phyloP scores from a whole-genome alignment of 768 basidiomycete species.

The Hydnomerulius pinastri region DNA sequence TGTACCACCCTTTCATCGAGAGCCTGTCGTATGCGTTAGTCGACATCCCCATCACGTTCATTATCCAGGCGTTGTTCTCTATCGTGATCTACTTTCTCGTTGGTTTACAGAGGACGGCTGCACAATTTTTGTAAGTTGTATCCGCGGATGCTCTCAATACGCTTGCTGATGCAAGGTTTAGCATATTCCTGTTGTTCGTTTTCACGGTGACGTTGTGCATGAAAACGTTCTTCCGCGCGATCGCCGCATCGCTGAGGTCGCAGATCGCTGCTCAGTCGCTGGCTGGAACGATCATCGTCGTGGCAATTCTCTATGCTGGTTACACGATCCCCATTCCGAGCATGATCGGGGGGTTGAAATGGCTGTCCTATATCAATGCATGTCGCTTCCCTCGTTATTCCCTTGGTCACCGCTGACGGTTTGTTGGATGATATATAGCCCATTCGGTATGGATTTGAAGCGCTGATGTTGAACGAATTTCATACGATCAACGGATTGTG shows the following conservation, averaged over 20 bases:
- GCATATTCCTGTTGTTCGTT: conserved; percentile 56
- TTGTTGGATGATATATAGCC: conserved; percentile 40
- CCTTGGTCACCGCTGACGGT: conserved; percentile 24
- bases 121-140: conserved; percentile 12
- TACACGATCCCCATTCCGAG: conserved; percentile 32
- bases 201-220: conserved; percentile 59
- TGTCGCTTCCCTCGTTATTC: conserved; percentile 44
- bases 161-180: too few species aligned
- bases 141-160: conserved; percentile 35
- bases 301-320: conserved; percentile 43
- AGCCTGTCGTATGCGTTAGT: conserved; percentile 43
- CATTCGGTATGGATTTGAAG: conserved; percentile 24
- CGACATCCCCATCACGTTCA: conserved; percentile 43
- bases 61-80: conserved; percentile 13
- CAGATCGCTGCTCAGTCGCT: conserved; percentile 49
- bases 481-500: conserved; percentile 35
- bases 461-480: conserved; percentile 50
- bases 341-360: conserved; percentile 8
- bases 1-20: conserved; percentile 49
- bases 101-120: conserved; percentile 5
- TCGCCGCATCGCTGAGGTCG: conserved; percentile 57
- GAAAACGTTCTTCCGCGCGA: conserved; percentile 72
- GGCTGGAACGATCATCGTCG: conserved; percentile 38
- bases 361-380: conserved; percentile 13
- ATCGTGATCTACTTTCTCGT: conserved; percentile 9